phyloP scores from a whole-genome alignment of 2,329 filamentous ascomycete genomes.

The Neonectria punicea region DNA sequence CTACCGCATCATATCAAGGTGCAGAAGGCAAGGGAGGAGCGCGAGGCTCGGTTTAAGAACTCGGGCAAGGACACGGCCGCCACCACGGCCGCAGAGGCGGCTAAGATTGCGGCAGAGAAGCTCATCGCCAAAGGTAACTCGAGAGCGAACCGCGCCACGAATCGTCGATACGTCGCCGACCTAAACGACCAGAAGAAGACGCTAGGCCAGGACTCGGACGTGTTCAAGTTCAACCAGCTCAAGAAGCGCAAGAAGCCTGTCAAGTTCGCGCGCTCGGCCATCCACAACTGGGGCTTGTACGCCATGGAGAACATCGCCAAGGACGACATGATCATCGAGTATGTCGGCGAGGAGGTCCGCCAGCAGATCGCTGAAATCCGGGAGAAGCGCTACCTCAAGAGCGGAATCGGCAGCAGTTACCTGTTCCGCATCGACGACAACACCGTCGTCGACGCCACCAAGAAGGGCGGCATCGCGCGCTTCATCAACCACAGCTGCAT shows the following conservation, averaged over 20 bases:
- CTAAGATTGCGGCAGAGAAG: conserved; percentile 81
- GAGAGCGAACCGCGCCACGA: conserved; percentile 93
- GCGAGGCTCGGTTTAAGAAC: conserved; percentile 78
- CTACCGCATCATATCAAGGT: conserved; percentile 97
- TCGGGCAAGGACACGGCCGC: conserved; percentile 73
- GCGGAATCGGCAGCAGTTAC: conserved; percentile 96
- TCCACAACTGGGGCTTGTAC: conserved; percentile 98
- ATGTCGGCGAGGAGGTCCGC: conserved; percentile 96
- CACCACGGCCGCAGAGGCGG: conserved; percentile 74
- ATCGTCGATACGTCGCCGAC: conserved; percentile 92
- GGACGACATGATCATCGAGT: conserved; percentile 99
- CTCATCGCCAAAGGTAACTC: conserved; percentile 88
- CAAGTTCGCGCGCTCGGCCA: conserved; percentile 95
- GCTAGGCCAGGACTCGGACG: conserved; percentile 84
- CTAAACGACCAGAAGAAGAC: conserved; percentile 95
- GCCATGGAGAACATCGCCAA: conserved; percentile 97
- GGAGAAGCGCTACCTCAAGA: conserved; percentile 91
- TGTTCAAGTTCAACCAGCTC: conserved; percentile 96
- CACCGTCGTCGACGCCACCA: conserved; percentile 97
- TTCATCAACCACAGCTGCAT: conserved; percentile 99
- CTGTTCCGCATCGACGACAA: conserved; percentile 98
- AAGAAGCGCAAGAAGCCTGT: conserved; percentile 99
- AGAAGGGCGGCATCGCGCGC: conserved; percentile 96
- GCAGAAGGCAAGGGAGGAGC: conserved; percentile 88
- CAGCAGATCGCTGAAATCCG: conserved; percentile 98